Base-by-base conservation (phyloP, 495 filamentous ascomycete genomes). In the Penicillium simplicissimum region DNA sequence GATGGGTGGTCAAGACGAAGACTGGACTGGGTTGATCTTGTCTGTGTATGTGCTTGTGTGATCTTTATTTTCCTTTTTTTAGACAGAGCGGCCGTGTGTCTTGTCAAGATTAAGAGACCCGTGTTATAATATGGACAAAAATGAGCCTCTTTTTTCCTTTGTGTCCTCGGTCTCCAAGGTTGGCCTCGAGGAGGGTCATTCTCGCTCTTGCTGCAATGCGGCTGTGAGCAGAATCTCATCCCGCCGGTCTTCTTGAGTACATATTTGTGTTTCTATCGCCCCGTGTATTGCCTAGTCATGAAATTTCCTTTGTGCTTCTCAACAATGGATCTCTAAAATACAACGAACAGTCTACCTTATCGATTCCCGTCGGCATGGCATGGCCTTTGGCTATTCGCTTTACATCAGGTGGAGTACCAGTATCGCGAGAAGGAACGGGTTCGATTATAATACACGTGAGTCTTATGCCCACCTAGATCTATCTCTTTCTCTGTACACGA, bases 61-160 rank as follows among this genome's bases (percentile, higher is more conserved):
- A 63, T 64, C 58, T 67, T 65, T 64, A 49, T 40, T 67, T 67
- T 52, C 61, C 52, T 54, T 67, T 67, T 68, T 71, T 76, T 77
- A 79, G 76, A 79, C 74, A 74, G 72, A 74, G 71, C 72, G 67
- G 69, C 68, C 67, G 57, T 74, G 68, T 73, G 64, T 71, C 65
- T 74, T 74, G 73, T 77, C 70, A 75, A 79, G 74, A 76, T 76
- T 74, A 76, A 77, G 75, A 74, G 74, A 74, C 71, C 17, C 67
- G 64, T 78, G 74, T 76, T 79, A 75, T 76, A 78, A 76, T 79
- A 78, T 78, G 76, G 74, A 78, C 69, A 74, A 75, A 77, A 74
- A 69, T 73, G 66, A 74, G 69, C 69, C 74, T 67, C 67, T 68
- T 74, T 69, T 67, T 67, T 14, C 66, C 25, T 28, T 69, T 67